Base-by-base conservation (phyloP, 352 stramenopile species). In the Globisporangium polare region DNA sequence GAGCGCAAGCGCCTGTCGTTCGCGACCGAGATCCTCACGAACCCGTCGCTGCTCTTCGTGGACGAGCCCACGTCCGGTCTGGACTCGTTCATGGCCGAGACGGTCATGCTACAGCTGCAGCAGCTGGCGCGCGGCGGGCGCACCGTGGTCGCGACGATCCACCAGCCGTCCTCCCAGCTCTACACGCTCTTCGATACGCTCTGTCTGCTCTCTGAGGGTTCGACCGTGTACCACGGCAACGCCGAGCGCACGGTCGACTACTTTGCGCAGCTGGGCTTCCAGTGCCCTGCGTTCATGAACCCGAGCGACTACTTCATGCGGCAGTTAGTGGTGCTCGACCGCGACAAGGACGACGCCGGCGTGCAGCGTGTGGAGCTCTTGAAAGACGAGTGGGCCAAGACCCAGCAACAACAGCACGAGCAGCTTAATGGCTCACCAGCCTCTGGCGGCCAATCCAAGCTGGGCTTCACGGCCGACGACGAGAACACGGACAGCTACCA, bases 1-100 rank as follows among this genome's bases (percentile, higher is more conserved):
- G 78, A 96, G 39, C 71, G 74, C 31, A 97, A 97, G 72, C 71
- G 89, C 1, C 74, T 97, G 2, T 77, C 80, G 12, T 54, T 54
- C 41, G 89, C 75, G 9, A 94, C 85, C 4, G 89, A 96, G 69
- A 75, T 95, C 31, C 68, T 96, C 39, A 90, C 79, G 17, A 88
- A 94, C 61, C 86, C 83, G 17, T 85, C 83, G 41, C 53, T 93
- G 2, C 63, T 97, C 18, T 94, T 96, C 52, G 74, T 94, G 39
- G 90, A 97, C 60, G 89, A 97, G 62, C 84, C 84, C 10, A 91
- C 81, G 3, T 85, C 75, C 8, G 88, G 72, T 0, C 66, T 90
- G 5, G 74, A 85, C 55, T 80, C 69, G 55, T 86, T 72, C 62
- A 86, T 86, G 74, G 69, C 76, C 24, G 77, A 88, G 56, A 67